Percentiles rank a stretch among this genome's conserved stretches.
Evolutionary conservation across 345 rosid genomes (phyloP).

Genomic region (Iberis pinnata): DNA sequence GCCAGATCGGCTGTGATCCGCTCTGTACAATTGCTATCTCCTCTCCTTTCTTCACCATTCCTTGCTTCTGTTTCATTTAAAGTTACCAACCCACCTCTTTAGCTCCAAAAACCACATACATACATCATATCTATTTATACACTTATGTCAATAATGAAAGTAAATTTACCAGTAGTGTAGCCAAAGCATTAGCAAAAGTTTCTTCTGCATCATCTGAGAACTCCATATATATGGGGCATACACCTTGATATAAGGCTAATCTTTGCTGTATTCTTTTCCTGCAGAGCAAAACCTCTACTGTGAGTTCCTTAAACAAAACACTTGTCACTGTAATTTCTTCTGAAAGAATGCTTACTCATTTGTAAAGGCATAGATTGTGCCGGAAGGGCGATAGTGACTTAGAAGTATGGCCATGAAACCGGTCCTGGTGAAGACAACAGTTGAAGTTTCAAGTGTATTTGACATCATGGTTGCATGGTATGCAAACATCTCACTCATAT

Average conservation of each 20-base stretch:
- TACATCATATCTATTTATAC: too few relatives aligned
- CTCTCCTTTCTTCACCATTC: slow-evolving; percentile 93
- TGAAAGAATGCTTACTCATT: slow-evolving; percentile 53
- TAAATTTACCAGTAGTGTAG: slow-evolving; percentile 52
- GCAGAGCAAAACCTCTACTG: slow-evolving; percentile 27
- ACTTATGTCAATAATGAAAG: background rate
- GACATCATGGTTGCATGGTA: slow-evolving; percentile 99
- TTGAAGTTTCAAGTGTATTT: slow-evolving; percentile 91
- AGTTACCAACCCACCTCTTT: slow-evolving; percentile 9
- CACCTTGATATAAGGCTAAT: slow-evolving; percentile 90
- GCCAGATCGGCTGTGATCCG: slow-evolving; percentile 91
- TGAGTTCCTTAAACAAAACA: slow-evolving; percentile 12
- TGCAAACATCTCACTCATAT: slow-evolving; percentile 98
- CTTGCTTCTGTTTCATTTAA: slow-evolving; percentile 59
- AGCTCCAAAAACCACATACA: too few relatives aligned
- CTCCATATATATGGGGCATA: slow-evolving; percentile 82
- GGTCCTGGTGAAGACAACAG: slow-evolving; percentile 92
- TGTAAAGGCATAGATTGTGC: slow-evolving; percentile 64
- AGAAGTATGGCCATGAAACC: slow-evolving; percentile 92
- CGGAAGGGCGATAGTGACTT: slow-evolving; percentile 94
- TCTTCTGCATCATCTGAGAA: slow-evolving; percentile 94
- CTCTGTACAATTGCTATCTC: slow-evolving; percentile 91
- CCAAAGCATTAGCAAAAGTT: slow-evolving; percentile 68
- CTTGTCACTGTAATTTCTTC: background rate
- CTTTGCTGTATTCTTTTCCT: slow-evolving; percentile 87